Percentiles rank a stretch among this genome's conserved stretches.
Conservation (phyloP, 208 protist genomes). For the Wallacemonas collosoma region DNA sequence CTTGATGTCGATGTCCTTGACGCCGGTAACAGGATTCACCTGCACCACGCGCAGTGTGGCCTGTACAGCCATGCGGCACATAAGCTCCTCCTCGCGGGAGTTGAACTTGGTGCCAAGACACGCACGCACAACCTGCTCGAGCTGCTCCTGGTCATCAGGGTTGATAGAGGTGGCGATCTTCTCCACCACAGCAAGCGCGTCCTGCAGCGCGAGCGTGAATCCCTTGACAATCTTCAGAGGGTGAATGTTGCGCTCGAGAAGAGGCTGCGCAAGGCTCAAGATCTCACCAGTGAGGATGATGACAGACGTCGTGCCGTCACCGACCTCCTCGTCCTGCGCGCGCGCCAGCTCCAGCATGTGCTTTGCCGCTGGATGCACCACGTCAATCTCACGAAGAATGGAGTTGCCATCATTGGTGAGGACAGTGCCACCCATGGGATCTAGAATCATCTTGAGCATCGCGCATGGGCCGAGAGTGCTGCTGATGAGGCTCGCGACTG, state of each 20-base stretch:
- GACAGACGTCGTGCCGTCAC: constrained; percentile 99
- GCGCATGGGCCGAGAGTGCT: constrained; percentile 99
- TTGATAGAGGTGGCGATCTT: constrained; percentile 94
- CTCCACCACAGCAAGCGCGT: constrained; percentile 95
- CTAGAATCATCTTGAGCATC: constrained; percentile 99
- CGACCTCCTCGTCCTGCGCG: constrained; percentile 99
- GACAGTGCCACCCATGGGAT: constrained; percentile 99
- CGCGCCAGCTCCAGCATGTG: constrained; percentile 99
- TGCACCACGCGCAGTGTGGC: constrained; percentile 96
- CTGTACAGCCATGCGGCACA: constrained; percentile 98
- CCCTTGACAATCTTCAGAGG: constrained; percentile 98
- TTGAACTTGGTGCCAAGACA: constrained; percentile 99
- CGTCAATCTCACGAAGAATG: constrained; percentile 99
- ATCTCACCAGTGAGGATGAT: constrained; percentile 99
- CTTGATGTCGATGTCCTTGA: constrained; percentile 99
- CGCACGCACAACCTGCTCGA: constrained; percentile 93
- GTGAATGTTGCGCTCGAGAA: constrained; percentile 98
- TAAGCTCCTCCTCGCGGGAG: constrained; percentile 95
- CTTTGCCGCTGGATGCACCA: constrained; percentile 99
- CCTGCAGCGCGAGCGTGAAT: constrained; percentile 96
- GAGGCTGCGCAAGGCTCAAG: constrained; percentile 95
- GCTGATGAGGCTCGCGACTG: constrained; percentile 99
- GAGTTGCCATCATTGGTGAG: constrained; percentile 99
- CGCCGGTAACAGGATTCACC: constrained; percentile 76
- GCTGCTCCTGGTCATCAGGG: constrained; percentile 85